Percentiles rank a stretch among this genome's conserved stretches.
Evolutionary conservation across 768 basidiomycete species (phyloP).

Genomic region (Calocybe indica): DNA sequence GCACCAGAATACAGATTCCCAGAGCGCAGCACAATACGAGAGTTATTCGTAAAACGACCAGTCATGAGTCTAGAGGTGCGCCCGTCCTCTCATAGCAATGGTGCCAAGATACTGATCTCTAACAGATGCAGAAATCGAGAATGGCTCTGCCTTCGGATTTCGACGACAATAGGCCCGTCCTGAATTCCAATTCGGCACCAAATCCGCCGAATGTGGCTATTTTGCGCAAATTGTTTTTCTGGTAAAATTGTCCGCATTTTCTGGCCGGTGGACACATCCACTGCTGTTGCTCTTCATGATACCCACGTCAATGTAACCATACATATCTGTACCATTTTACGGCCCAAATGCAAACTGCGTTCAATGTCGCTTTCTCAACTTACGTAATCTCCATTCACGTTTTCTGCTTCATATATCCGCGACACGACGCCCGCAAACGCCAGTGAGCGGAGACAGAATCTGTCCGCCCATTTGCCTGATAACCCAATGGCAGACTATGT

Average conservation of each 20-base stretch:
- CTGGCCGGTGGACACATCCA: no score
- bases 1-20: constrained; percentile 55
- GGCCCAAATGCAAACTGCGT: no score
- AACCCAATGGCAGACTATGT: constrained; percentile 56
- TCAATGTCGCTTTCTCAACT: no score
- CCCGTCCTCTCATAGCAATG: neutral
- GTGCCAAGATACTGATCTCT: constrained; percentile 3
- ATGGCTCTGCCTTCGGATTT: constrained; percentile 44
- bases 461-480: neutral
- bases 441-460: neutral
- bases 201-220: constrained; percentile 32
- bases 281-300: no score
- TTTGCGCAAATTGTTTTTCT: constrained; percentile 47
- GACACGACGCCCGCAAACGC: no score
- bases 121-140: constrained; percentile 61
- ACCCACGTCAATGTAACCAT: no score
- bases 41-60: constrained; percentile 47
- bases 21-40: constrained; percentile 47
- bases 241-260: constrained; percentile 12
- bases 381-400: no score
- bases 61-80: constrained; percentile 71
- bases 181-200: constrained; percentile 13
- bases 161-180: constrained; percentile 34
- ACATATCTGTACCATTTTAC: no score
- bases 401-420: no score